phyloP scores from a whole-genome alignment of 225 moss, liverwort and hornwort species.

The Climacium dendroides region DNA sequence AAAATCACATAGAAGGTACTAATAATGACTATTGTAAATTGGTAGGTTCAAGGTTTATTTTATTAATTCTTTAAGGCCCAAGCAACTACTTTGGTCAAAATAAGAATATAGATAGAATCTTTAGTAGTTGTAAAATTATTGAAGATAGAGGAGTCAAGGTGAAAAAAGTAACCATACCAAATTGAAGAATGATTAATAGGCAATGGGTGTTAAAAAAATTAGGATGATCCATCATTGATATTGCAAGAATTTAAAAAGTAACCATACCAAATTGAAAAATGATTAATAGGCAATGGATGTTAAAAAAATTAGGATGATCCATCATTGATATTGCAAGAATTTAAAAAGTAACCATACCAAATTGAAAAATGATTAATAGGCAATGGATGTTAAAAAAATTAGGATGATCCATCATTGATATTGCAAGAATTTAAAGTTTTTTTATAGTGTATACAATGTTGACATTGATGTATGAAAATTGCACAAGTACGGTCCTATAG shows the following conservation, averaged over 20 bases:
- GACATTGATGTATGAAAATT: background rate
- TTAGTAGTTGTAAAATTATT: background rate
- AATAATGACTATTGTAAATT: background rate
- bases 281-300: background rate
- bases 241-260: background rate
- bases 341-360: background rate
- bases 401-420: rapidly evolving
- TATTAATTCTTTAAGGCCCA: no score
- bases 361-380: background rate
- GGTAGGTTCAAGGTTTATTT: no score
- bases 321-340: rapidly evolving
- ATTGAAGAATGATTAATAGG: background rate
- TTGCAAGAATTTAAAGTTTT: background rate
- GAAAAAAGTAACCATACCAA: background rate
- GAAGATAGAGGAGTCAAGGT: rapidly evolving
- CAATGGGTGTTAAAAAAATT: background rate
- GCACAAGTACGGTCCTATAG: rapidly evolving
- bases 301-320: background rate
- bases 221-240: rapidly evolving
- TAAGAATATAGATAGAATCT: rapidly evolving
- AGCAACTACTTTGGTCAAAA: no score
- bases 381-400: background rate
- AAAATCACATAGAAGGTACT: background rate
- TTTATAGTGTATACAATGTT: background rate
- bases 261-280: background rate